Evolutionary conservation across 2,329 filamentous ascomycete genomes (phyloP).

Genomic region (Calonectria crousiana): DNA sequence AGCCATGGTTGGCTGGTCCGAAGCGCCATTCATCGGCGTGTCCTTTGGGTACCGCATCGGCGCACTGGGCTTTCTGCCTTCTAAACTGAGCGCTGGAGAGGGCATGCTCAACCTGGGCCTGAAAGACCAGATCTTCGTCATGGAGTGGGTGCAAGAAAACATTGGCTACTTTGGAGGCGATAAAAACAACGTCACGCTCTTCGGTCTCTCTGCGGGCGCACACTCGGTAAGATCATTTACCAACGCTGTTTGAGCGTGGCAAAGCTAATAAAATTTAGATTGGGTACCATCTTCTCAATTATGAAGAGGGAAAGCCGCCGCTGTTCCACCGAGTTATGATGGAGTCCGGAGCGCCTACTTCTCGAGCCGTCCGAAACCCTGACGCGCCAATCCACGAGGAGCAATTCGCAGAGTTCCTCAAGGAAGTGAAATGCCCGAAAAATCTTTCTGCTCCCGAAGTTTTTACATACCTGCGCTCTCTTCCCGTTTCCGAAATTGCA

Average conservation of each 20-base stretch:
- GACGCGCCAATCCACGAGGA: conserved; percentile 70
- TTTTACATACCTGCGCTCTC: conserved; percentile 61
- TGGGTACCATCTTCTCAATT: conserved; percentile 74
- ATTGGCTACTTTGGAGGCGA: conserved; percentile 66
- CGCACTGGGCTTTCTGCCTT: conserved; percentile 73
- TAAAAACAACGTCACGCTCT: conserved; percentile 55
- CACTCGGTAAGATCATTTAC: conserved; percentile 56
- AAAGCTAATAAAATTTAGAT: conserved; percentile 56
- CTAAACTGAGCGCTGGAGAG: conserved; percentile 59
- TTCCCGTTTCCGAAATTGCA: conserved; percentile 42
- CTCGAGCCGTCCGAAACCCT: conserved; percentile 64
- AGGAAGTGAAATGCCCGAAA: conserved; percentile 27
- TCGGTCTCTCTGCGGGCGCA: conserved; percentile 58
- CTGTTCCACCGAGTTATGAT: conserved; percentile 67
- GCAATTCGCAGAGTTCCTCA: conserved; percentile 58
- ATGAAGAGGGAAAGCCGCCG: conserved; percentile 54
- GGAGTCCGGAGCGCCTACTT: conserved; percentile 67
- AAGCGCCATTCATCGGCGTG: conserved; percentile 61
- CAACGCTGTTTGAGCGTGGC: rapidly evolving
- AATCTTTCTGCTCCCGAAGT: conserved; percentile 46
- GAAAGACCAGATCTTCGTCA: conserved; percentile 61
- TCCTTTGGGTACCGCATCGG: conserved; percentile 66
- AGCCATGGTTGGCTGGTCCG: conserved; percentile 69
- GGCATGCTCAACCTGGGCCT: conserved; percentile 68
- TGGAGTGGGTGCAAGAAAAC: conserved; percentile 69